Percentiles rank a stretch among this genome's conserved stretches.
phyloP scores from a whole-genome alignment of 2,329 filamentous ascomycete species.

The Trichoderma gracile region DNA sequence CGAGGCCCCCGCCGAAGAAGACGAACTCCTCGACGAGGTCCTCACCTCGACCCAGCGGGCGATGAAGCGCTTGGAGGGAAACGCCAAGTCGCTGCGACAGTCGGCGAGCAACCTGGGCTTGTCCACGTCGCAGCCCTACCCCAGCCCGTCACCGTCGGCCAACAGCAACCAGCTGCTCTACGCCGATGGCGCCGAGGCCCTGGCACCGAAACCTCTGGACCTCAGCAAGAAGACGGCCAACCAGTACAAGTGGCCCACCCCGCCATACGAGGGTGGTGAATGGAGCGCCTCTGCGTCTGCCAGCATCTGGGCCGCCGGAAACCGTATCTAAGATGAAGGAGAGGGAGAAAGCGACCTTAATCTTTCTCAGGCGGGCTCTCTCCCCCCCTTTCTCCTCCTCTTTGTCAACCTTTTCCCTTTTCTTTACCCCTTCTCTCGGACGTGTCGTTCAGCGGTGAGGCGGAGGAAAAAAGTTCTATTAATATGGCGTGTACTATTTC shows the following conservation, averaged over 20 bases:
- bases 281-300: conserved; percentile 84
- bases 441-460: conserved; percentile 31
- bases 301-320: conserved; percentile 75
- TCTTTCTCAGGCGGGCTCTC: not conserved
- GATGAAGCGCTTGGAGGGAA: conserved; percentile 65
- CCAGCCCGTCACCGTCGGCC: conserved; percentile 73
- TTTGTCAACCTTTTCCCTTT: not conserved
- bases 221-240: conserved; percentile 59
- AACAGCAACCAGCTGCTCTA: conserved; percentile 78
- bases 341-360: conserved; percentile 30
- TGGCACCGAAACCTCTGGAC: conserved; percentile 70
- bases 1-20: conserved; percentile 93
- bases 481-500: conserved; percentile 25
- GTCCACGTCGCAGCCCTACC: conserved; percentile 54
- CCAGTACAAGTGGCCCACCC: conserved; percentile 84
- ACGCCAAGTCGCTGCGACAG: conserved; percentile 52
- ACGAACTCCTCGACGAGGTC: conserved; percentile 90
- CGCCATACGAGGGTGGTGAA: conserved; percentile 89
- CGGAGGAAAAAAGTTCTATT: conserved; percentile 25
- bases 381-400: conserved; percentile 15
- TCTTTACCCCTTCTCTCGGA: conserved; percentile 22
- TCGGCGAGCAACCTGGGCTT: conserved; percentile 65
- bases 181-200: conserved; percentile 61
- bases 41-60: conserved; percentile 75
- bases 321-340: conserved; percentile 54